Evolutionary conservation across 495 filamentous ascomycete genomes (phyloP).

Genomic region (Trichoderma asperelloides): DNA sequence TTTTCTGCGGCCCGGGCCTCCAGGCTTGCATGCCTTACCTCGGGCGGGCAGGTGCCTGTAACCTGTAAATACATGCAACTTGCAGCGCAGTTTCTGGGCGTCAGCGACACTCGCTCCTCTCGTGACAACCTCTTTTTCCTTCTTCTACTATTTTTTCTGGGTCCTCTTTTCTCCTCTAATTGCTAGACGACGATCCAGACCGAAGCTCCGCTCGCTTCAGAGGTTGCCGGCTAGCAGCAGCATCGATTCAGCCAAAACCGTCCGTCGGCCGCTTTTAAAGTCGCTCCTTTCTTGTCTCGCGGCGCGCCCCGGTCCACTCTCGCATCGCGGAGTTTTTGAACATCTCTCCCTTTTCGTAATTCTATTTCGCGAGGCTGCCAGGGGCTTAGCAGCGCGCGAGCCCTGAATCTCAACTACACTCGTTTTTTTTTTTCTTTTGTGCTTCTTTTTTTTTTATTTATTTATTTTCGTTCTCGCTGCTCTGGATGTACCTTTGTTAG

Average conservation of each 20-base stretch:
- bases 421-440: not conserved
- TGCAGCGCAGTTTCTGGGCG: too few species aligned
- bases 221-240: too few species aligned
- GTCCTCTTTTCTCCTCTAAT: not conserved
- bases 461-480: not conserved
- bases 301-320: not conserved
- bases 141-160: too few species aligned
- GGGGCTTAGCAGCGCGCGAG: not conserved
- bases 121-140: too few species aligned
- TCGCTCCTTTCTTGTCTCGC: conserved; percentile 6
- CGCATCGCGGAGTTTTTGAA: not conserved
- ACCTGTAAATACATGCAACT: too few species aligned
- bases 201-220: too few species aligned
- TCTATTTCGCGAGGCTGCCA: not conserved
- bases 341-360: not conserved
- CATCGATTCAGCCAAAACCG: not conserved
- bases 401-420: not conserved
- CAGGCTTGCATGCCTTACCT: too few species aligned
- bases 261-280: not conserved
- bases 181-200: not conserved
- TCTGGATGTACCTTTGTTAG: not conserved
- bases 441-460: not conserved
- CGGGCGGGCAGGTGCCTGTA: too few species aligned
- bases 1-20: too few species aligned
- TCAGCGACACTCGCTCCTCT: too few species aligned